phyloP scores from a whole-genome alignment of 352 stramenopile genomes.

The Phytophthora hibernalis region DNA sequence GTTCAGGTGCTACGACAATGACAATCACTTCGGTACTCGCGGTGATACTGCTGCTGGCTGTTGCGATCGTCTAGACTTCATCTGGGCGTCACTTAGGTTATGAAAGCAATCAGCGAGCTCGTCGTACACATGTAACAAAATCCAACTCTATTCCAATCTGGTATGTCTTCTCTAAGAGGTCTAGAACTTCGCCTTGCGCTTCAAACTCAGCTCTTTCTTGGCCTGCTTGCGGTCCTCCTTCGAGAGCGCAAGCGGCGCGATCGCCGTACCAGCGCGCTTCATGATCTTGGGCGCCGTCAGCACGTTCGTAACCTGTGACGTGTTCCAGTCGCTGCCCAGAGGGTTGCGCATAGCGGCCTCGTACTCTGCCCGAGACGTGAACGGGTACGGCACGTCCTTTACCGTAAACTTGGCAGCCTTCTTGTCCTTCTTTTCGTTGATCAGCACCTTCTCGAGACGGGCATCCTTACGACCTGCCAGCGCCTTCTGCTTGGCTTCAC shows the following conservation, averaged over 20 bases:
- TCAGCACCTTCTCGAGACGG: slow-evolving; percentile 74
- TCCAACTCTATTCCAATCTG: slow-evolving; percentile 40
- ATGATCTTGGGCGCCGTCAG: slow-evolving; percentile 95
- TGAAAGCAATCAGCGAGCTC: slow-evolving; percentile 12
- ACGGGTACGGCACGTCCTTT: slow-evolving; percentile 97
- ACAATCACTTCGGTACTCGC: slow-evolving; percentile 4
- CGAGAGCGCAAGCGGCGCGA: slow-evolving; percentile 91
- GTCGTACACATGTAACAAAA: slow-evolving; percentile 39
- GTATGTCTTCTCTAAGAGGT: neutral
- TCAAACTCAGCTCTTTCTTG: slow-evolving; percentile 79
- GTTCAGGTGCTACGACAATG: slow-evolving; percentile 14
- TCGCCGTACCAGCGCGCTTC: slow-evolving; percentile 92
- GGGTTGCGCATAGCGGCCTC: slow-evolving; percentile 96
- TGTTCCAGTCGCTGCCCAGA: slow-evolving; percentile 96
- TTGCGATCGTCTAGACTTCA: slow-evolving; percentile 18
- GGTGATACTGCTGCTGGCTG: slow-evolving; percentile 15
- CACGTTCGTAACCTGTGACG: slow-evolving; percentile 87
- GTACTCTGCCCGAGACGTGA: slow-evolving; percentile 97
- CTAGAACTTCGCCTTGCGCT: slow-evolving; percentile 87
- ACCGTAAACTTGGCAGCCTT: slow-evolving; percentile 88
- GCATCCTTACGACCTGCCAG: slow-evolving; percentile 75
- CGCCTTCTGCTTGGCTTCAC: slow-evolving; percentile 78
- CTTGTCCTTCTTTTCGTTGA: slow-evolving; percentile 92
- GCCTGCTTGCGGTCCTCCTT: slow-evolving; percentile 89
- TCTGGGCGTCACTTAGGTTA: slow-evolving; percentile 18